Conservation (phyloP, 1,284 basidiomycete species). For the Sphaerobolus stellatus region DNA sequence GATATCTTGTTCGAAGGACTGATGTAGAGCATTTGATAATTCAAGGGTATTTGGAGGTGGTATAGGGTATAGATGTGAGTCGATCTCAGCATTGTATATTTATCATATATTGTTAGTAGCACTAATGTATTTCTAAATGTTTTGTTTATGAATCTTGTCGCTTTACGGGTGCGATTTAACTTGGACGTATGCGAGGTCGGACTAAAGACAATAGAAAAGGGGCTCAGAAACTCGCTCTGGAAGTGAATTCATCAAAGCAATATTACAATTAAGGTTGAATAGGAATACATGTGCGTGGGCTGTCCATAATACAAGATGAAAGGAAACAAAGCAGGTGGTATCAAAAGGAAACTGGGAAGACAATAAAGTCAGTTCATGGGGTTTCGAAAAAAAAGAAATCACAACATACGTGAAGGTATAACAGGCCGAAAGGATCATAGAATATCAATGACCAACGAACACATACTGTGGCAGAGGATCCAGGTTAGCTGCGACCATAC, state of each 20-base stretch:
- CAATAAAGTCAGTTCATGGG: neutral
- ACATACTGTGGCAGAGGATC: constrained; percentile 37
- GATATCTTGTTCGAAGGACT: constrained; percentile 81
- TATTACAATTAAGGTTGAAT: too few species aligned
- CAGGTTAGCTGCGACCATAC: constrained; percentile 7
- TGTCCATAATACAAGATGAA: too few species aligned
- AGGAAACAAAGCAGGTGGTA: neutral
- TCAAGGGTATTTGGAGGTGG: constrained; percentile 85
- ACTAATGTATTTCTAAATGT: too few species aligned
- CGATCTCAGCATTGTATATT: too few species aligned
- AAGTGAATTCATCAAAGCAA: too few species aligned
- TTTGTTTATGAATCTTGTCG: too few species aligned
- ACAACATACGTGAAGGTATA: neutral
- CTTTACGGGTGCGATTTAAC: too few species aligned
- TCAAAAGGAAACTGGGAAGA: neutral
- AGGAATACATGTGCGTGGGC: too few species aligned
- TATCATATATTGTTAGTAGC: too few species aligned
- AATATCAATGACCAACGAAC: constrained; percentile 57
- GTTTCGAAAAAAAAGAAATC: neutral
- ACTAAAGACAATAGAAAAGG: too few species aligned
- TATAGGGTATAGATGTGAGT: constrained; percentile 29
- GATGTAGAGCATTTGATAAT: constrained; percentile 92
- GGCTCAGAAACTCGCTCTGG: too few species aligned
- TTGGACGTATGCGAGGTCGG: too few species aligned
- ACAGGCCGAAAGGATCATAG: constrained; percentile 31